These are phyloP conservation scores for Boechera divaricarpa DNA, from an alignment of 345 rosid genomes.

Conservation along the genomic window DNA sequence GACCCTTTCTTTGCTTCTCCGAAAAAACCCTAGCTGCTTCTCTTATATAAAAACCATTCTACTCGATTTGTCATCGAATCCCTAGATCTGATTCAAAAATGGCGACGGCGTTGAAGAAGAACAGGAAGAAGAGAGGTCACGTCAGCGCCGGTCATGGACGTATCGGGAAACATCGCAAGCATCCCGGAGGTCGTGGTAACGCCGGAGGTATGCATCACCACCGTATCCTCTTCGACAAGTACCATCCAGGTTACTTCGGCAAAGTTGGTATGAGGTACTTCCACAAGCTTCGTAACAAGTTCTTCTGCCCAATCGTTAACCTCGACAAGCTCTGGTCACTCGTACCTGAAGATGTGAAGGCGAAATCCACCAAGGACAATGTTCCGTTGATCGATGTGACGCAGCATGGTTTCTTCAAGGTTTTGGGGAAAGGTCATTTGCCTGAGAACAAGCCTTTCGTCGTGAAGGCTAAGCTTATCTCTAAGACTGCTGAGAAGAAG, in stretches of 20 bases:
- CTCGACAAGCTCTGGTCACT: conserved; percentile 73
- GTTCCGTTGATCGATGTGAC: conserved; percentile 66
- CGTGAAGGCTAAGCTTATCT: conserved; percentile 67
- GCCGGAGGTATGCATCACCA: conserved; percentile 79
- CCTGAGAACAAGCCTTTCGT: conserved; percentile 64
- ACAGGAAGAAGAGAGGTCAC: conserved; percentile 81
- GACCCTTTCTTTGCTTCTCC: not conserved
- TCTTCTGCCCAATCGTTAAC: conserved; percentile 69
- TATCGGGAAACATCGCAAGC: conserved; percentile 79
- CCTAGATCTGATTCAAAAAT: conserved; percentile 41
- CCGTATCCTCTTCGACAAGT: conserved; percentile 77
- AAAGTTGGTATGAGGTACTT: conserved; percentile 61
- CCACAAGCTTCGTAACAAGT: conserved; percentile 73
- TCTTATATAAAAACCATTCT: conserved; percentile 30
- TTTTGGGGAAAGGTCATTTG: conserved; percentile 57
- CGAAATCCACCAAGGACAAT: conserved; percentile 57
- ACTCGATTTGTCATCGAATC: too few species aligned
- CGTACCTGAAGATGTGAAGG: conserved; percentile 60
- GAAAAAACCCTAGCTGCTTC: conserved; percentile 35
- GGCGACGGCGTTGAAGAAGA: conserved; percentile 71
- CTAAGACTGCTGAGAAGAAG: conserved; percentile 72
- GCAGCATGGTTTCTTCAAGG: conserved; percentile 67
- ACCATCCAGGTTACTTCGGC: conserved; percentile 73
- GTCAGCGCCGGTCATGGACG: conserved; percentile 85
- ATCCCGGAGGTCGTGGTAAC: conserved; percentile 69